phyloP scores from a whole-genome alignment of 495 filamentous ascomycete genomes.

The Aspergillus sclerotioniger region DNA sequence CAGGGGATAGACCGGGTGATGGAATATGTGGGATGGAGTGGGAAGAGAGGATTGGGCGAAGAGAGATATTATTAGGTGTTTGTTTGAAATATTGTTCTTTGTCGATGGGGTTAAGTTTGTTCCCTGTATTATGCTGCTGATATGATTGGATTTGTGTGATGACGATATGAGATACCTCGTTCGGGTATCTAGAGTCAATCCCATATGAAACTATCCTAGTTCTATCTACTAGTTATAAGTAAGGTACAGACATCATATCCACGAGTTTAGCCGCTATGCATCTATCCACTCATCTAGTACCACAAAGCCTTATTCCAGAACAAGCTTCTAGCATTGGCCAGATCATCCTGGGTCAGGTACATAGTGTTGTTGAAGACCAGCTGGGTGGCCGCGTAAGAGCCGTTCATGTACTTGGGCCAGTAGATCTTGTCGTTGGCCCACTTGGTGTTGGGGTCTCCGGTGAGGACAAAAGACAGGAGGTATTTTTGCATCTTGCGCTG shows the following conservation, averaged over 20 bases:
- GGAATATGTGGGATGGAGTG: too few species aligned
- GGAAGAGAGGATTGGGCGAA: too few species aligned
- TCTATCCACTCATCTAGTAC: slow-evolving; percentile 19
- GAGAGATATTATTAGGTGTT: too few species aligned
- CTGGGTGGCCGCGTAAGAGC: slow-evolving; percentile 17
- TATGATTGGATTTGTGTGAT: too few species aligned
- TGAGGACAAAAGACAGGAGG: slow-evolving; percentile 33
- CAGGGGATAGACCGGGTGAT: too few species aligned
- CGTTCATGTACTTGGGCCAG: slow-evolving; percentile 31
- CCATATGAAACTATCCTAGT: neutral
- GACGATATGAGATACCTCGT: too few species aligned
- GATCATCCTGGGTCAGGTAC: slow-evolving; percentile 27
- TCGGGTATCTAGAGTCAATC: too few species aligned
- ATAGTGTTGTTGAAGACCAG: slow-evolving; percentile 32
- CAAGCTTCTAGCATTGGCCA: slow-evolving; percentile 27
- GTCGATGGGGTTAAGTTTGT: too few species aligned
- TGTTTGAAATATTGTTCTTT: too few species aligned
- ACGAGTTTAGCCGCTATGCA: neutral
- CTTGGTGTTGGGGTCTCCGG: slow-evolving; percentile 33
- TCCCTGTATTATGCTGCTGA: too few species aligned
- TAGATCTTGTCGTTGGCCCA: slow-evolving; percentile 32
- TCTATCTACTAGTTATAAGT: neutral
- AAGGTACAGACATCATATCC: neutral
- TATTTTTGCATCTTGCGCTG: slow-evolving; percentile 31
- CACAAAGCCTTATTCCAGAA: slow-evolving; percentile 36